These are phyloP conservation scores for Alternaria conjuncta DNA, from an alignment of 2,329 filamentous ascomycete genomes.

Conservation along the genomic window DNA sequence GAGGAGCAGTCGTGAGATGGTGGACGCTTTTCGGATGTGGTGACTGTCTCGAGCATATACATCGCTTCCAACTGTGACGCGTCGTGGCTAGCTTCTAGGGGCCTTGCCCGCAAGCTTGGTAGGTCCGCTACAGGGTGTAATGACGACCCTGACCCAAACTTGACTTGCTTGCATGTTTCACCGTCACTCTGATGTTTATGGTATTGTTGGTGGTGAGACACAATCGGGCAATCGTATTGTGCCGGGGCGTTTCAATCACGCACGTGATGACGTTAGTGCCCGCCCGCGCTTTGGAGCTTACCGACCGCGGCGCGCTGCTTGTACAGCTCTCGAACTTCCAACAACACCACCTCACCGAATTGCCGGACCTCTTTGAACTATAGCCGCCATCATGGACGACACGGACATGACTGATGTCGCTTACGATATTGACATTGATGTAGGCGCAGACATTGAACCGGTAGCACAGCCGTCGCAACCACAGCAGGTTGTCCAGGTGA, in stretches of 20 bases:
- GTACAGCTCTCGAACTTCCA: slow-evolving; percentile 4
- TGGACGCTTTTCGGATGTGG: background rate
- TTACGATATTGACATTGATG: slow-evolving; percentile 48
- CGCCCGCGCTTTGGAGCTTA: slow-evolving; percentile 10
- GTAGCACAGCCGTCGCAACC: slow-evolving; percentile 25
- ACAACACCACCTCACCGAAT: slow-evolving; percentile 22
- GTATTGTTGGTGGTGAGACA: background rate
- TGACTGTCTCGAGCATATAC: background rate
- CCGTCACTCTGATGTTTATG: background rate
- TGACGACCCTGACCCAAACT: background rate
- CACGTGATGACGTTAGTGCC: slow-evolving; percentile 25
- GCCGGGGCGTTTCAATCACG: background rate
- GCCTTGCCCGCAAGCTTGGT: background rate
- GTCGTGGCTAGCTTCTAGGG: background rate
- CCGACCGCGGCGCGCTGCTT: slow-evolving; percentile 11
- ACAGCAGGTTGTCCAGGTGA: slow-evolving; percentile 28
- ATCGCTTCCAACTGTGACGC: slow-evolving; percentile 1
- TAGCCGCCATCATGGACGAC: slow-evolving; percentile 34
- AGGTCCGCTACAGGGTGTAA: background rate
- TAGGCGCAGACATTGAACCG: slow-evolving; percentile 27
- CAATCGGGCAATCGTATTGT: background rate
- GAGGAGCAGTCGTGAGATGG: slow-evolving; percentile 44
- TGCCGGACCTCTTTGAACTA: slow-evolving; percentile 3
- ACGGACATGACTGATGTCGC: slow-evolving; percentile 45
- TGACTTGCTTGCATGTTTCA: background rate